These are phyloP conservation scores for Lachnellula hyalina DNA, from an alignment of 2,329 filamentous ascomycete species.

Conservation along the genomic window DNA sequence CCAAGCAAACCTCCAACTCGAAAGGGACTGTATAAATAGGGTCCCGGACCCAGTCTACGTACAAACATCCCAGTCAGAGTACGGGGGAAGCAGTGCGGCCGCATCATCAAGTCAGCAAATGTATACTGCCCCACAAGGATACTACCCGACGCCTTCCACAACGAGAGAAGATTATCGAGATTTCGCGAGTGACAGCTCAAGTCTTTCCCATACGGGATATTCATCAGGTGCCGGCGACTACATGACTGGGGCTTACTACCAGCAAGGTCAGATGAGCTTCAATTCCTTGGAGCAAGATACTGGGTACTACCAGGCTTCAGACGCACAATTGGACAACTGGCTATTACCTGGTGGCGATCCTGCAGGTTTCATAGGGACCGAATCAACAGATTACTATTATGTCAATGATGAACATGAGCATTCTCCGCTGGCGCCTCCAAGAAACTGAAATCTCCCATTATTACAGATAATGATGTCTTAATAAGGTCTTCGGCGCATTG, in stretches of 20 bases:
- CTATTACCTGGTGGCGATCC: conserved; percentile 14
- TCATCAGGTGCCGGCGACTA: conserved; percentile 7
- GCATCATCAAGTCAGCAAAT: conserved; percentile 7
- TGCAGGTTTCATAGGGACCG: conserved; percentile 14
- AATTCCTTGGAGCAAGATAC: conserved; percentile 8
- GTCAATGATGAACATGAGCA: conserved; percentile 9
- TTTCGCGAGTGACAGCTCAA: conserved; percentile 6
- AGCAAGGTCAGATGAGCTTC: conserved; percentile 11
- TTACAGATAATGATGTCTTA: background rate
- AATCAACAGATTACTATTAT: conserved; percentile 16
- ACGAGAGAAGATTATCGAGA: conserved; percentile 7
- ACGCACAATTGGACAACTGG: conserved; percentile 9
- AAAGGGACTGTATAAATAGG: background rate
- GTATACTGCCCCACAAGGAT: conserved; percentile 6
- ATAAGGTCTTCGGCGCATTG: background rate
- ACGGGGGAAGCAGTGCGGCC: conserved; percentile 5
- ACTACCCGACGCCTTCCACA: conserved; percentile 9
- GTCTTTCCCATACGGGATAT: conserved; percentile 2
- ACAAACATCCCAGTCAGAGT: conserved; percentile 7
- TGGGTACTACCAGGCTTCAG: conserved; percentile 9
- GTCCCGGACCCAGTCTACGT: conserved; percentile 7
- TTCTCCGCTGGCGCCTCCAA: background rate
- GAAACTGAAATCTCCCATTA: background rate
- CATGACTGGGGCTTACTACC: conserved; percentile 11
- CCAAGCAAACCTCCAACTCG: background rate